A percentile compares a stretch with the other conserved stretches of the same genome.
These are phyloP conservation scores for Saccharomyces hybrid DNA, from an alignment of 1,139 yeast species.

Conservation along the genomic window DNA sequence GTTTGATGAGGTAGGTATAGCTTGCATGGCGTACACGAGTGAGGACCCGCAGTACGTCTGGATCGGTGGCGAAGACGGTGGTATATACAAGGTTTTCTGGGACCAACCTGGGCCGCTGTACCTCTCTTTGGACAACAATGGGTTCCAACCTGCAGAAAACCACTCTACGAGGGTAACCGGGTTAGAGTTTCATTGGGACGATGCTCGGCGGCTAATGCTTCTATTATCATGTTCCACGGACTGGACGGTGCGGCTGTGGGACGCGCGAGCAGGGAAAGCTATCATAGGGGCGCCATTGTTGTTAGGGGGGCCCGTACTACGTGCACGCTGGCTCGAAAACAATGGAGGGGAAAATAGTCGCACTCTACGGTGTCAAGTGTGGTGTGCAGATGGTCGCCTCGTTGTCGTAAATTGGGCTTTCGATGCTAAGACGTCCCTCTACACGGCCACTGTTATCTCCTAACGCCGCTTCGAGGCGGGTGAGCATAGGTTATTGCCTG, in stretches of 20 bases:
- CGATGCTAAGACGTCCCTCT: not conserved
- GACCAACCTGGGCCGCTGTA: constrained; percentile 7
- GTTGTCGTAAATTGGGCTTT: not conserved
- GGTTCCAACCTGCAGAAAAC: constrained; percentile 16
- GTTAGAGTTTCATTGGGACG: constrained; percentile 8
- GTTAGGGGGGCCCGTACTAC: not conserved
- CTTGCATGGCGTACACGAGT: constrained; percentile 15
- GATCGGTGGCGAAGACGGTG: constrained; percentile 26
- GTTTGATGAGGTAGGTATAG: constrained; percentile 19
- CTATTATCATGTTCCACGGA: constrained; percentile 21
- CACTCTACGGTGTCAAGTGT: not conserved
- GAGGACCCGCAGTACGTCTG: constrained; percentile 18
- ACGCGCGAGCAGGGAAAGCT: constrained; percentile 7
- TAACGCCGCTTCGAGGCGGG: not conserved
- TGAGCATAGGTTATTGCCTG: not conserved
- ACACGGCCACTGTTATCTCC: not conserved
- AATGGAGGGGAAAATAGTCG: not conserved
- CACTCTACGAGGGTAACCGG: constrained; percentile 11
- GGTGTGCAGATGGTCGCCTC: not conserved
- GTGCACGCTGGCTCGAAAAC: not conserved
- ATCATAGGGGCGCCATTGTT: not conserved
- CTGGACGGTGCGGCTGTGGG: constrained; percentile 25
- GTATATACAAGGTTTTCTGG: constrained; percentile 19
- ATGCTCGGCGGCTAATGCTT: not conserved
- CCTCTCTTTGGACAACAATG: constrained; percentile 16